Percentiles rank a stretch among this genome's conserved stretches.
Conservation (phyloP, 352 stramenopile genomes). For the Globisporangium spiculum region DNA sequence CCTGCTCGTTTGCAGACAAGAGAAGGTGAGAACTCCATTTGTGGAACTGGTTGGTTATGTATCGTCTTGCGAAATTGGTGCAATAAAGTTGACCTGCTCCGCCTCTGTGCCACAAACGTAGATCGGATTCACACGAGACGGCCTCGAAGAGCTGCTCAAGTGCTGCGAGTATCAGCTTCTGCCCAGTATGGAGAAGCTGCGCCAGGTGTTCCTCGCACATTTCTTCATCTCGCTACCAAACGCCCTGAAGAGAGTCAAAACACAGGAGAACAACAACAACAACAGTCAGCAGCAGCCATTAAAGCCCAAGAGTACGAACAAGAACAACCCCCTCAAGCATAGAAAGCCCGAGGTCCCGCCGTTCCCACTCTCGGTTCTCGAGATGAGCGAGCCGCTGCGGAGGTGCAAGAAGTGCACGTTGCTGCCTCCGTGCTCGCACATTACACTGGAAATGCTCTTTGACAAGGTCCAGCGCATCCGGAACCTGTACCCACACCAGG, state of each 20-base stretch:
- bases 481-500: slow-evolving; percentile 41
- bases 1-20: slow-evolving; percentile 42
- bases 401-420: slow-evolving; percentile 68
- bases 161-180: slow-evolving; percentile 37
- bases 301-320: neutral
- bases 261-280: neutral
- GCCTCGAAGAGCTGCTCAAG: slow-evolving; percentile 45
- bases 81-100: neutral
- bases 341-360: slow-evolving; percentile 18
- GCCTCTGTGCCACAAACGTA: slow-evolving; percentile 11
- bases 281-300: neutral
- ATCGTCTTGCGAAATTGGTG: neutral
- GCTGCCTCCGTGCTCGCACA: slow-evolving; percentile 54
- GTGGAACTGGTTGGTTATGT: neutral
- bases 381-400: slow-evolving; percentile 54
- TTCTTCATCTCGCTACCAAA: slow-evolving; percentile 63
- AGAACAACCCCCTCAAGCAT: neutral
- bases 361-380: slow-evolving; percentile 56
- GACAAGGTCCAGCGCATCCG: slow-evolving; percentile 42
- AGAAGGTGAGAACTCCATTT: slow-evolving; percentile 30
- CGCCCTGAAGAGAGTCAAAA: slow-evolving; percentile 27
- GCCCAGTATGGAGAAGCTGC: slow-evolving; percentile 37
- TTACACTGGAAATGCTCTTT: slow-evolving; percentile 44
- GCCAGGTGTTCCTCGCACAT: slow-evolving; percentile 44
- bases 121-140: slow-evolving; percentile 63